A percentile compares a stretch with the other conserved stretches of the same genome.
Conservation (phyloP, 768 basidiomycete genomes). For the Boletus sp. region DNA sequence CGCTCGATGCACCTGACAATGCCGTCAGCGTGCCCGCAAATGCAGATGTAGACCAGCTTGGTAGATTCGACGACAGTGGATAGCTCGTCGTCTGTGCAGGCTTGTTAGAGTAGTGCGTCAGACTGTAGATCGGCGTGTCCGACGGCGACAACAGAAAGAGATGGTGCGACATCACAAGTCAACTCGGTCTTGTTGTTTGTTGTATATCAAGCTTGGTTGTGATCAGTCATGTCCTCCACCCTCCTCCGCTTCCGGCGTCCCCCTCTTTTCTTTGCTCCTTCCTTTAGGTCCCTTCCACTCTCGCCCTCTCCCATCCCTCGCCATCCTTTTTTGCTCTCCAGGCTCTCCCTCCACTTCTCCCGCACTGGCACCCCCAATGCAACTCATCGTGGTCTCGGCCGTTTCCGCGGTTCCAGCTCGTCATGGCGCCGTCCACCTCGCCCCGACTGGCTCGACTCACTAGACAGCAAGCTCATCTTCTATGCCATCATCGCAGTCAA, state of each 20-base stretch:
- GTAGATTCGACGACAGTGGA: constrained; percentile 77
- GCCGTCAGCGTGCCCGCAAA: constrained; percentile 89
- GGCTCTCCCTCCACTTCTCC: constrained; percentile 15
- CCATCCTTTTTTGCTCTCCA: background rate
- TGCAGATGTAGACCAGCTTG: constrained; percentile 88
- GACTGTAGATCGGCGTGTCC: constrained; percentile 81
- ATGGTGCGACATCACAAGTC: constrained; percentile 75
- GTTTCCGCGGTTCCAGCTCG: constrained; percentile 10
- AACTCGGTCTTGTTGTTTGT: constrained; percentile 9
- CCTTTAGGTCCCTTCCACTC: background rate
- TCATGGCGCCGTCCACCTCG: constrained; percentile 31
- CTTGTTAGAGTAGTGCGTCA: constrained; percentile 81
- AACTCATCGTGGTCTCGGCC: constrained; percentile 21
- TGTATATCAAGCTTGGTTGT: constrained; percentile 1
- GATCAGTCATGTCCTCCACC: background rate
- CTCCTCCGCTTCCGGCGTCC: constrained; percentile 17
- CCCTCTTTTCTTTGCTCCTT: background rate
- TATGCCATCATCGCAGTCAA: constrained; percentile 67
- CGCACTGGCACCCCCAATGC: constrained; percentile 18
- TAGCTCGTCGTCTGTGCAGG: constrained; percentile 58
- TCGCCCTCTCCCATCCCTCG: background rate
- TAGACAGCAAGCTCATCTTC: constrained; percentile 55
- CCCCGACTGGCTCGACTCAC: constrained; percentile 43
- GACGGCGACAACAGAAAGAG: constrained; percentile 83
- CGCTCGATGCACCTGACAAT: constrained; percentile 78